A percentile compares a stretch with the other conserved stretches of the same genome.
These are phyloP conservation scores for Reticulascus tulasneorum DNA, from an alignment of 2,329 filamentous ascomycete genomes.

Conservation along the genomic window DNA sequence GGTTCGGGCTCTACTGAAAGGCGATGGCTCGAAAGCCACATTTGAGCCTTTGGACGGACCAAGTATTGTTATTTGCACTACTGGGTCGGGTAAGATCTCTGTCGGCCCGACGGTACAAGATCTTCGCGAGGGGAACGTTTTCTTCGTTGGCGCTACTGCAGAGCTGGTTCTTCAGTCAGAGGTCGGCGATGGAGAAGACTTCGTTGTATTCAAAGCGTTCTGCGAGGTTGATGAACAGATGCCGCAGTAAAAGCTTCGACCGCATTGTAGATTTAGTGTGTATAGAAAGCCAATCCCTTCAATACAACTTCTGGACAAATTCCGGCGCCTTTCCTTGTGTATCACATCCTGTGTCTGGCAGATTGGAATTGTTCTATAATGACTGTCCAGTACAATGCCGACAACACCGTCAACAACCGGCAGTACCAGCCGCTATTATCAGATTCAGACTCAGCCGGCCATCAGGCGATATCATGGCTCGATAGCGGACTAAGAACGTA, in stretches of 20 bases:
- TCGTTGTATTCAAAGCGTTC: conserved; percentile 90
- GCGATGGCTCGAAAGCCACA: conserved; percentile 72
- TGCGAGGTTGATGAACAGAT: conserved; percentile 66
- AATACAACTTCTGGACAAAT: no score
- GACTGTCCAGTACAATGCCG: no score
- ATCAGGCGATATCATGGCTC: no score
- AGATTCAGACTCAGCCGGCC: no score
- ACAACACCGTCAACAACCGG: no score
- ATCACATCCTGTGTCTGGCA: no score
- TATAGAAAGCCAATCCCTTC: no score
- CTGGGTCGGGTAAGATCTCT: conserved; percentile 75
- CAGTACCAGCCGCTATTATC: no score
- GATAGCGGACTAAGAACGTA: no score
- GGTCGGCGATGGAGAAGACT: conserved; percentile 58
- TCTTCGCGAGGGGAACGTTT: conserved; percentile 69
- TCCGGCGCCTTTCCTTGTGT: no score
- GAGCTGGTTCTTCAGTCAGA: conserved; percentile 74
- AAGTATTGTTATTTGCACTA: conserved; percentile 88
- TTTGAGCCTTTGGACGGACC: conserved; percentile 86
- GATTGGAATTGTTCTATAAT: no score
- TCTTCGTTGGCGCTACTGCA: conserved; percentile 83
- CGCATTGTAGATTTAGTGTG: neutral
- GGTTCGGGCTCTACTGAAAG: conserved; percentile 71
- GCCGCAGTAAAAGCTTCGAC: conserved; percentile 24
- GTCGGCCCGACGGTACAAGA: conserved; percentile 79